Base-by-base conservation (phyloP, 805 yeast species). In the Candida coleopterorum region DNA sequence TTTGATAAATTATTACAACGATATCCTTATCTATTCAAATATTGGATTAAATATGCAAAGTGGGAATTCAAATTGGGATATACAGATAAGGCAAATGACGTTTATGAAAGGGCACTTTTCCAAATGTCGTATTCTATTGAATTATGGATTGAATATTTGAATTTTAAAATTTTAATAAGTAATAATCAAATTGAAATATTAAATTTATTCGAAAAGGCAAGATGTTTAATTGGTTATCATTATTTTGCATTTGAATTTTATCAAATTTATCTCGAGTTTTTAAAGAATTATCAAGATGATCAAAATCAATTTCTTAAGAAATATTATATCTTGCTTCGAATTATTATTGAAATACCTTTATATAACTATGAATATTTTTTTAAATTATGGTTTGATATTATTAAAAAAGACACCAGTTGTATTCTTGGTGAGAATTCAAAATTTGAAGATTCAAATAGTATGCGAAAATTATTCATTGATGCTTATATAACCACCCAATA, bases 41-140 rank as follows among this genome's bases (percentile, higher is more conserved):
- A 75, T 46, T 79, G 85, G 85, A 55, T 74, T n/a, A 61, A 69
- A 25, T 76, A 59, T 49, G 81, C 82, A 0, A 48, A 55, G 3
- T 58, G 70, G 64, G 71, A 69, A 44, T 72, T 65, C 44, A 56
- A 53, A 22, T 49, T 74, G 21, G 78, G 77, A 1, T 48, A 62
- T 33, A 62, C 74, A 1, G 56, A 54, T 0, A 38, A 42, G 3
- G 67, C 76, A 2, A 52, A 53, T 2, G 42, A 39, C 2, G 52
- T 75, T 2, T 77, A 60, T 43, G 42, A 56, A 21, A 44, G 57
- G n/a, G 68, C 71, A 1, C 49, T 80, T 23, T 40, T 43, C 2
- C 44, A 58, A 14, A 40, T 74, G 11, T 69, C 73, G 0, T 59
- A 61, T 40, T 75, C 78, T 4, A 49, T 74, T 6, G 54, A 71